phyloP scores from a whole-genome alignment of 2,329 filamentous ascomycete species.

The Incumbomyces delicatus region DNA sequence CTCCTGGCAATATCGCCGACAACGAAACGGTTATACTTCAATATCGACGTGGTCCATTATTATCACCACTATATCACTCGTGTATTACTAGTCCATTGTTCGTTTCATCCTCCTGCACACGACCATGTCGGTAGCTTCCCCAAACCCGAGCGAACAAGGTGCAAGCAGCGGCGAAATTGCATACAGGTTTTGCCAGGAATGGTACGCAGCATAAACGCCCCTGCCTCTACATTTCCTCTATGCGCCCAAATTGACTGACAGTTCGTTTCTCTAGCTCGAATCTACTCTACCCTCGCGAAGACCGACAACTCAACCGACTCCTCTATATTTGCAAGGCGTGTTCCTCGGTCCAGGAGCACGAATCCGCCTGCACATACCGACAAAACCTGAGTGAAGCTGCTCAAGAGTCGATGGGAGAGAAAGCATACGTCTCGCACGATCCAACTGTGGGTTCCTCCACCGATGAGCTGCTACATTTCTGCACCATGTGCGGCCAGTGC shows the following conservation, averaged over 20 bases:
- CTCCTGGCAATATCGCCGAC: too few relatives aligned
- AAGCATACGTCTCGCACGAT: slow-evolving; percentile 92
- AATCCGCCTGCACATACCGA: slow-evolving; percentile 86
- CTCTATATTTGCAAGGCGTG: slow-evolving; percentile 96
- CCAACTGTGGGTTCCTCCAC: slow-evolving; percentile 74
- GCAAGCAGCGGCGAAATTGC: slow-evolving; percentile 54
- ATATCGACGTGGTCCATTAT: too few relatives aligned
- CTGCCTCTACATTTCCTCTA: too few relatives aligned
- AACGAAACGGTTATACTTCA: too few relatives aligned
- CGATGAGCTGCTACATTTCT: slow-evolving; percentile 37
- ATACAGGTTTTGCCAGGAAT: slow-evolving; percentile 97
- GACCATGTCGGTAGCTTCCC: slow-evolving; percentile 27
- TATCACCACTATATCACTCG: too few relatives aligned
- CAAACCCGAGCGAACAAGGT: slow-evolving; percentile 29
- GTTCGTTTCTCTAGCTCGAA: slow-evolving; percentile 57
- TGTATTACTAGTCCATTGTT: too few relatives aligned
- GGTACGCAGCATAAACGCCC: slow-evolving; percentile 40
- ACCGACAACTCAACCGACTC: slow-evolving; percentile 69
- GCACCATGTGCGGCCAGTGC: slow-evolving; percentile 49
- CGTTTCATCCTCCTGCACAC: background rate
- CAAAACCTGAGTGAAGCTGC: slow-evolving; percentile 86
- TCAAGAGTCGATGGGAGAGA: slow-evolving; percentile 92
- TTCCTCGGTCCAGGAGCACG: slow-evolving; percentile 77
- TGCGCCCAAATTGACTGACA: slow-evolving; percentile 7
- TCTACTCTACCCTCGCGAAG: slow-evolving; percentile 95